Evolutionary conservation across 306 rosid species (phyloP).

Genomic region (Heteromeles arbutifolia): DNA sequence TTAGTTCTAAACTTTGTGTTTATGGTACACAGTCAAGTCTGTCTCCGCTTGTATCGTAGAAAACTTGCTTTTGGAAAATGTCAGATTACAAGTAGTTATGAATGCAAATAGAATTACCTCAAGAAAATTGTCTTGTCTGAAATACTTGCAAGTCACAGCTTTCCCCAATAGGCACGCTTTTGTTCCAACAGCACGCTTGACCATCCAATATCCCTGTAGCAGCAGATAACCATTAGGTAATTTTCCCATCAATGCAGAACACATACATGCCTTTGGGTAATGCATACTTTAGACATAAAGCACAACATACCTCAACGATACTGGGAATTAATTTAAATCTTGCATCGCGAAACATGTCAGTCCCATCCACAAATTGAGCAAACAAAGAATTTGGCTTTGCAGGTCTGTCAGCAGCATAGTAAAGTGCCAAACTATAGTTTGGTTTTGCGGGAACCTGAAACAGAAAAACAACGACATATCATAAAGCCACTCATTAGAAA

Average conservation of each 20-base stretch:
- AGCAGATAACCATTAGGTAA: constrained; percentile 25
- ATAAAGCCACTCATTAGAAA: neutral
- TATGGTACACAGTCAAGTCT: neutral
- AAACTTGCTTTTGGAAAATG: neutral
- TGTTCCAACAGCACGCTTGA: constrained; percentile 98
- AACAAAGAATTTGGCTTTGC: constrained; percentile 57
- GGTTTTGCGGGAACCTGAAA: constrained; percentile 96
- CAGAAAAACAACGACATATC: neutral
- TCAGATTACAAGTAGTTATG: neutral
- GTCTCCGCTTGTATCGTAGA: neutral
- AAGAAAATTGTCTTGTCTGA: constrained; percentile 72
- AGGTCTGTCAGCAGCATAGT: constrained; percentile 82
- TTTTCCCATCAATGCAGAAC: constrained; percentile 3
- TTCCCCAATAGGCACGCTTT: constrained; percentile 94
- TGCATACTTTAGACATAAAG: constrained; percentile 12
- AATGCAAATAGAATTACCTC: constrained; percentile 44
- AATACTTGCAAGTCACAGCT: constrained; percentile 84
- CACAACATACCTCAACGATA: constrained; percentile 60
- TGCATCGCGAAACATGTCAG: constrained; percentile 62
- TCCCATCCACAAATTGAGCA: constrained; percentile 72
- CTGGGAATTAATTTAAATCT: constrained; percentile 97
- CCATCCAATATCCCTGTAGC: constrained; percentile 95
- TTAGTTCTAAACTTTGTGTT: neutral
- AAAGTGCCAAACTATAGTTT: constrained; percentile 78
- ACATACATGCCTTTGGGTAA: neutral